Conservation (phyloP, 805 yeast species). For the Pichia gijzeniarum region DNA sequence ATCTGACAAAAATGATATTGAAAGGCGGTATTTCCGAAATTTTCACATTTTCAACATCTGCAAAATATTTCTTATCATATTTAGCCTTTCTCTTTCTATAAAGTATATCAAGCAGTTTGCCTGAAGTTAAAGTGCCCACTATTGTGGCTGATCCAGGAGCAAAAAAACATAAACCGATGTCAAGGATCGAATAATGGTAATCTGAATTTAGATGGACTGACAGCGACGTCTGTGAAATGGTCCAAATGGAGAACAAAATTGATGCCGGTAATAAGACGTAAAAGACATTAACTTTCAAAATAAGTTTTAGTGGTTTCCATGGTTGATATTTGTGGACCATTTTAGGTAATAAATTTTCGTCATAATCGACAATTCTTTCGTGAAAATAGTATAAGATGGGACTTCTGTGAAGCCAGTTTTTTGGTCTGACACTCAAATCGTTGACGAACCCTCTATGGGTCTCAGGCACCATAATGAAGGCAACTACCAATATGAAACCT, state of each 20-base stretch:
- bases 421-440: slow-evolving; percentile 60
- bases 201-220: slow-evolving; percentile 44
- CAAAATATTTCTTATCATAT: slow-evolving; percentile 23
- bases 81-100: slow-evolving; percentile 34
- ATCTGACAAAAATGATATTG: slow-evolving; percentile 49
- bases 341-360: slow-evolving; percentile 6
- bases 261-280: slow-evolving; percentile 49
- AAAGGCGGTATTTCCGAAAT: slow-evolving; percentile 33
- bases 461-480: slow-evolving; percentile 54
- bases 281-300: slow-evolving; percentile 28
- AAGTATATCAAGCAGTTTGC: slow-evolving; percentile 47
- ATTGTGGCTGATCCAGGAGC: slow-evolving; percentile 69
- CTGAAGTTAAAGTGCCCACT: slow-evolving; percentile 52
- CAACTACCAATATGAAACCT: slow-evolving; percentile 34
- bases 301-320: slow-evolving; percentile 19
- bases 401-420: slow-evolving; percentile 34
- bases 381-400: slow-evolving; percentile 34
- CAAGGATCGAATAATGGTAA: slow-evolving; percentile 46
- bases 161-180: slow-evolving; percentile 65
- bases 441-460: slow-evolving; percentile 70
- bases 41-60: slow-evolving; percentile 1
- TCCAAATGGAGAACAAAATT: slow-evolving; percentile 63
- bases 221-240: slow-evolving; percentile 58
- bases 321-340: slow-evolving; percentile 24
- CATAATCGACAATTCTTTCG: slow-evolving; percentile 30